These are phyloP conservation scores for Aspergillus vadensis DNA, from an alignment of 2,329 filamentous ascomycete species.

Conservation along the genomic window DNA sequence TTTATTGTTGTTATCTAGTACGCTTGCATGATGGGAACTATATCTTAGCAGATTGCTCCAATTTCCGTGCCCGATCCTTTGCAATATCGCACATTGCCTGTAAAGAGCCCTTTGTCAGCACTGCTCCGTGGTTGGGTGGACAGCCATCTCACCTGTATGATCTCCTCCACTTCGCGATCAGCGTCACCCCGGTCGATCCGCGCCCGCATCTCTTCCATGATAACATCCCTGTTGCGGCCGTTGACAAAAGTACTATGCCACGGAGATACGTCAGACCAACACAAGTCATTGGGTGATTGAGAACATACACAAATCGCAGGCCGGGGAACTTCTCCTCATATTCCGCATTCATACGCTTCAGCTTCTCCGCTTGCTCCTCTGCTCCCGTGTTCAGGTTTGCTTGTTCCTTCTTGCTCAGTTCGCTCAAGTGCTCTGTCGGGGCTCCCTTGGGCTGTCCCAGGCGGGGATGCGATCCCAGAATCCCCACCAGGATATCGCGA, in stretches of 20 bases:
- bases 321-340: constrained; percentile 84
- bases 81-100: constrained; percentile 94
- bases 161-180: constrained; percentile 68
- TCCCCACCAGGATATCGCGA: constrained; percentile 64
- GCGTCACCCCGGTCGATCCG: constrained; percentile 71
- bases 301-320: constrained; percentile 65
- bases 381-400: constrained; percentile 66
- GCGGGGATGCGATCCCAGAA: constrained; percentile 79
- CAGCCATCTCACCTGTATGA: constrained; percentile 64
- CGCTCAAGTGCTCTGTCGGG: constrained; percentile 65
- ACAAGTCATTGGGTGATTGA: background rate
- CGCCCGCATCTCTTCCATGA: constrained; percentile 79
- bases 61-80: constrained; percentile 71
- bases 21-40: background rate
- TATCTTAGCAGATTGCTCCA: constrained; percentile 37
- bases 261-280: background rate
- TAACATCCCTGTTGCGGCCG: constrained; percentile 68
- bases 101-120: constrained; percentile 5
- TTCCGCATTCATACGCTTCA: constrained; percentile 68
- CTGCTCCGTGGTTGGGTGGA: background rate
- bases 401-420: constrained; percentile 79
- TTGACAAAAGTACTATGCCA: constrained; percentile 77
- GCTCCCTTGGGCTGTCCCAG: constrained; percentile 62
- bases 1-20: background rate
- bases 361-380: constrained; percentile 49